Percentiles rank a stretch among this genome's conserved stretches.
phyloP scores from a whole-genome alignment of 2,329 filamentous ascomycete genomes.

The Aspergillus neoniger region DNA sequence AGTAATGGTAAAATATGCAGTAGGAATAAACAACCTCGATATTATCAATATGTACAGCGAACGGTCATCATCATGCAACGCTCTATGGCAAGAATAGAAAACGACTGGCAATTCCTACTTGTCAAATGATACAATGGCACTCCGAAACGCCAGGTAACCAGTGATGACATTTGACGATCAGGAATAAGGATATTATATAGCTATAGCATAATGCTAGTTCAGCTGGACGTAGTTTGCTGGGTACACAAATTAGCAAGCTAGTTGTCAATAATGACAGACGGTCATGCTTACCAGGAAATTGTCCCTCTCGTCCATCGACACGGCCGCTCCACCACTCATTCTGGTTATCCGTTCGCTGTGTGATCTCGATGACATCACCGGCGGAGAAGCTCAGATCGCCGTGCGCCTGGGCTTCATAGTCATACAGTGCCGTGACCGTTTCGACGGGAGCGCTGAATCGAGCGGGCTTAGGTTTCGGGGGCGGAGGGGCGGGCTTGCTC shows the following conservation, averaged over 20 bases:
- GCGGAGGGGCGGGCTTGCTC: conserved; percentile 65
- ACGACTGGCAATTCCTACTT: conserved; percentile 7
- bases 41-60: conserved; percentile 10
- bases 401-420: conserved; percentile 93
- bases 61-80: conserved; percentile 8
- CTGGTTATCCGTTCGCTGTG: conserved; percentile 78
- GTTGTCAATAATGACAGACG: neutral
- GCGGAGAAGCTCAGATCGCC: conserved; percentile 88
- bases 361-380: conserved; percentile 87
- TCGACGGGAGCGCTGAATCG: conserved; percentile 71
- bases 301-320: conserved; percentile 75
- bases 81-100: conserved; percentile 9
- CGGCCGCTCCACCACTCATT: conserved; percentile 98
- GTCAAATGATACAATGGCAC: conserved; percentile 2
- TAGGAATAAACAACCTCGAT: neutral
- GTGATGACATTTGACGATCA: conserved; percentile 10
- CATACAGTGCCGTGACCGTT: conserved; percentile 87
- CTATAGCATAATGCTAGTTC: conserved; percentile 26
- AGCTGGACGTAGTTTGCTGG: conserved; percentile 43
- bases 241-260: conserved; percentile 14
- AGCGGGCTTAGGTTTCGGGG: conserved; percentile 80
- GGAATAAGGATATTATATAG: conserved; percentile 15
- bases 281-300: conserved; percentile 79
- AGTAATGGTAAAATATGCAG: neutral
- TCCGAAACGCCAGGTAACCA: conserved; percentile 7